Evolutionary conservation across 2,329 filamentous ascomycete species (phyloP), one percentile per base, ranked within the genome.

Genomic region (Claviceps maximensis): DNA sequence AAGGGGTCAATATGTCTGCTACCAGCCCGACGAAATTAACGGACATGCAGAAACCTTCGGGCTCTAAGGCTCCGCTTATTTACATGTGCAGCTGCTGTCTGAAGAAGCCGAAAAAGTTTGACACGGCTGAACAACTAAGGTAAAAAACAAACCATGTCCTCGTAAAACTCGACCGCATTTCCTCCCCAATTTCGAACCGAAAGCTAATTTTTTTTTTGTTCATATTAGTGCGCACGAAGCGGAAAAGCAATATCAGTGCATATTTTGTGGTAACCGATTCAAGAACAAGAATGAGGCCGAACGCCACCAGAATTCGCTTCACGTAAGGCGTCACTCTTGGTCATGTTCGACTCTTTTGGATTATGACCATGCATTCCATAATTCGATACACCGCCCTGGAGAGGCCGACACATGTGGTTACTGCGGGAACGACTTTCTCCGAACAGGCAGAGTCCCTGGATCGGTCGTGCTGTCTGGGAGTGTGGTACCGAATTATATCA

Each of bases 201-300:
- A 3, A 13, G 13, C 44, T 46, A 27, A 27, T 29, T 46, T n/a
- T 15, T 46, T 29, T 12, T 51, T 19, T 33, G 6, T 8, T 8
- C 27, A 41, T 42, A 12, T 6, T 63, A 96, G 91, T 58, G 74
- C 84, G 46, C 91, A 97, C 67, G 88, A 93, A 69, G 83, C 88
- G 64, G 93, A 97, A 69, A 97, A 97, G 69, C 91, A 97, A 69
- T 97, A 96, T 67, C 87, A 87, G 57, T 97, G 91, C 68, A 79
- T 82, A 29, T 97, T 88, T 66, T 97, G 91, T 67, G 86, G 86
- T 44, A 96, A 96, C 66, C 83, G 91, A 12, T 97, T 97, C 75
- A 97, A 97, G 71, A 97, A 97, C 72, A 97, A 97, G 71, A 97
- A 97, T 62, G 93, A 97, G 71, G 90, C 90, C 2, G 91, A 97